A percentile compares a stretch with the other conserved stretches of the same genome.
Conservation (phyloP, 495 filamentous ascomycete species). For the Aspergillus conjunctus region DNA sequence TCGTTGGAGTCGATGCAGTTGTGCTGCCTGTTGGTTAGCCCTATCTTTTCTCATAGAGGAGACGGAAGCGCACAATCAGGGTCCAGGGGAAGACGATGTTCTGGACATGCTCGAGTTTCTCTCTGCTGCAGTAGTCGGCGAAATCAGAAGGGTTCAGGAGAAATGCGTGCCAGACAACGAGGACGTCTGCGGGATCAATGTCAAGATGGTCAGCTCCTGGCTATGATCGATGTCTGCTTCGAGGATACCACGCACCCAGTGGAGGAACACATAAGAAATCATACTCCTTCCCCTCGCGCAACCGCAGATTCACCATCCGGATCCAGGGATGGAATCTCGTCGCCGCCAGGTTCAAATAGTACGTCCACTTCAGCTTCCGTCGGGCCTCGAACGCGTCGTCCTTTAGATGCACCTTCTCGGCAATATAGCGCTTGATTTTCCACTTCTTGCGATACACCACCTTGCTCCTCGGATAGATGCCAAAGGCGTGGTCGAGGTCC, state of each 20-base stretch:
- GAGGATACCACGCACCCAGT: slow-evolving; percentile 20
- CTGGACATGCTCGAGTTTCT: slow-evolving; percentile 9
- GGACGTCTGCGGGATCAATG: no score
- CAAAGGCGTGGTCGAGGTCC: slow-evolving; percentile 13
- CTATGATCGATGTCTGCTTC: no score
- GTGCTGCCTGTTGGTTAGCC: slow-evolving; percentile 15
- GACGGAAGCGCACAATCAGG: slow-evolving; percentile 26
- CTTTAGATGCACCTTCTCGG: neutral
- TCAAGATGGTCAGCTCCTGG: no score
- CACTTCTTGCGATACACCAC: slow-evolving; percentile 17
- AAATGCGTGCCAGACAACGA: slow-evolving; percentile 32
- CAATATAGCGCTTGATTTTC: neutral
- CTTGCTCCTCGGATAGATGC: neutral
- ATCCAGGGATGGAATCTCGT: slow-evolving; percentile 26
- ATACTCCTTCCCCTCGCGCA: neutral
- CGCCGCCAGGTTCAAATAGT: slow-evolving; percentile 25
- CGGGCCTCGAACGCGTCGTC: slow-evolving; percentile 19
- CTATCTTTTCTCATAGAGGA: neutral
- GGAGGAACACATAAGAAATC: slow-evolving; percentile 16
- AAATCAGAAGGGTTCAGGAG: slow-evolving; percentile 25
- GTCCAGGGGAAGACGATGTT: slow-evolving; percentile 25
- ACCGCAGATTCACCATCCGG: slow-evolving; percentile 1
- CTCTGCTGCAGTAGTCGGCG: slow-evolving; percentile 9
- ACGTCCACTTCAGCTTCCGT: slow-evolving; percentile 24
- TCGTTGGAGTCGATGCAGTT: slow-evolving; percentile 10